Evolutionary conservation across 2,329 filamentous ascomycete species (phyloP), one percentile per base, ranked within the genome.

Genomic region (Aspergillus quadrilineatus): DNA sequence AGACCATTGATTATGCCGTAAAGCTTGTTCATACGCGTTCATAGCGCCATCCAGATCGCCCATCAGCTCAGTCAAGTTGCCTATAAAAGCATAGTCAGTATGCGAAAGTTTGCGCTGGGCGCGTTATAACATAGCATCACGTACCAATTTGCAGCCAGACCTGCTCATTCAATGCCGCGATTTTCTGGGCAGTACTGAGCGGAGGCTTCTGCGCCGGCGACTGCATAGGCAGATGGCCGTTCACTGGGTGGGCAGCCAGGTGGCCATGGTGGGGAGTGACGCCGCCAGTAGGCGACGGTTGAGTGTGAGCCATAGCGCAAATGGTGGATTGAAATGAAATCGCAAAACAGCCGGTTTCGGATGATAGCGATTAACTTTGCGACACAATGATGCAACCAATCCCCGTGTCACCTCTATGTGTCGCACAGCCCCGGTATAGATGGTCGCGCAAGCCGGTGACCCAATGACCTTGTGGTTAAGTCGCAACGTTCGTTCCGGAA

Each of bases 131-230:
- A 29, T 15, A 9, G 22, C 30, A 54, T 14, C 41, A 75, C 86
- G 62, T 87, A 96, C 92, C 93, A 65, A 97, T 89, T 72, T 94
- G 89, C 69, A 96, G 83, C 93, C 93, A 97, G 54, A 96, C 87
- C 48, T 83, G 82, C 76, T 97, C 93, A 68, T 96, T 97, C 69
- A 93, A 83, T 6, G 85, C 80, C 5, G 85, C 82, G 52, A 96
- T 85, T 70, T 90, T 88, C 66, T 92, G 89, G 65, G 89, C 85
- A 22, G 89, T 83, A 49, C 83, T 81, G 63, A 83, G 79, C 65
- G 84, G 85, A 64, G 85, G 82, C 47, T 80, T 82, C 66, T 83
- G 84, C 55, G 79, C 81, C 62, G 70, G 73, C 56, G 71, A 65
- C 55, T 75, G 79, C 69, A 77, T 73, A 29, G 83, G 82, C 63